Evolutionary conservation across 1,284 basidiomycete species (phyloP).

Genomic region (Leccinum solheimii): DNA sequence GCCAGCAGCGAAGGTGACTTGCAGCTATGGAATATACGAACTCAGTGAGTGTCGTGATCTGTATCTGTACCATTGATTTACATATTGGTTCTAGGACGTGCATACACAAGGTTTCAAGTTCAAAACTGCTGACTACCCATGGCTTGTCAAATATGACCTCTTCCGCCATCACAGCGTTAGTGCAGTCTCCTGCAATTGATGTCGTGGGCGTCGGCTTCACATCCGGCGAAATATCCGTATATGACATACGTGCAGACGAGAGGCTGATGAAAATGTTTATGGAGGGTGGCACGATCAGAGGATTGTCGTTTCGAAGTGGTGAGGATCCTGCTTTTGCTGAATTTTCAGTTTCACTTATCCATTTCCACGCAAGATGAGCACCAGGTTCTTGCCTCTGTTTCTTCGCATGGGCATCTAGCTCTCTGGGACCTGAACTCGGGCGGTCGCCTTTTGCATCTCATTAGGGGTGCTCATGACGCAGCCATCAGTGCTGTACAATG

Average conservation of each 20-base stretch:
- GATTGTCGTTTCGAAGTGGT: conserved; percentile 89
- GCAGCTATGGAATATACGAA: conserved; percentile 93
- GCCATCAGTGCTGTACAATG: conserved; percentile 81
- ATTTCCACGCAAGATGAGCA: conserved; percentile 66
- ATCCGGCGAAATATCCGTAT: conserved; percentile 85
- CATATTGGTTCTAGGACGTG: conserved; percentile 47
- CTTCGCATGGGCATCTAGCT: conserved; percentile 84
- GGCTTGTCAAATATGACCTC: conserved; percentile 47
- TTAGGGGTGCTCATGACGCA: conserved; percentile 86
- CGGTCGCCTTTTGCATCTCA: conserved; percentile 78
- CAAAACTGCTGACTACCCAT: conserved; percentile 50
- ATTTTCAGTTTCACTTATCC: conserved; percentile 4
- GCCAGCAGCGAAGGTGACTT: conserved; percentile 80
- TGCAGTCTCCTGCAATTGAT: conserved; percentile 95
- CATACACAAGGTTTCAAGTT: conserved; percentile 61
- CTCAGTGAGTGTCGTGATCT: conserved; percentile 55
- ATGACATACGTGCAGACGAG: conserved; percentile 91
- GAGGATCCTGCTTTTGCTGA: conserved; percentile 27
- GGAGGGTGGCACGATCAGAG: conserved; percentile 75
- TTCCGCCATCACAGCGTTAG: conserved; percentile 71
- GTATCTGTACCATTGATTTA: conserved; percentile 1
- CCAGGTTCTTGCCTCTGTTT: conserved; percentile 82
- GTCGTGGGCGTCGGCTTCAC: conserved; percentile 90
- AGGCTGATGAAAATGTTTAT: conserved; percentile 86
- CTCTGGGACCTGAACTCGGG: conserved; percentile 88